phyloP scores from a whole-genome alignment of 441 rosid genomes.

The Erysimum pusillum region DNA sequence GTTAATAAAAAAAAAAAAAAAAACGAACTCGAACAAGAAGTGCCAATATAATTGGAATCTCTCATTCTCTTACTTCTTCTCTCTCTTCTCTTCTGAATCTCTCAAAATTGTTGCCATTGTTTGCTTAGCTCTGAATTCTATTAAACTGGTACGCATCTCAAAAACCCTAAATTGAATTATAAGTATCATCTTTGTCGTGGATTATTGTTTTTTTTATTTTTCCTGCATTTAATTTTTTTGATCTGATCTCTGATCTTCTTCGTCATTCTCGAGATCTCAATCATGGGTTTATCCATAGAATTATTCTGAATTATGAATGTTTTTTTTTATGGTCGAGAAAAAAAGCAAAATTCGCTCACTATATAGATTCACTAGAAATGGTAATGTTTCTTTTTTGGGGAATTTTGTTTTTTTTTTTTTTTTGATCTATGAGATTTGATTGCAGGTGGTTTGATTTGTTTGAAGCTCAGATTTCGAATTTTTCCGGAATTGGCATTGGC shows the following conservation, averaged over 20 bases:
- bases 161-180: conserved; percentile 52
- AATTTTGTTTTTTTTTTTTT: conserved; percentile 25
- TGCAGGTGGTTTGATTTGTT: conserved; percentile 41
- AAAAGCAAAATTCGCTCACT: conserved; percentile 16
- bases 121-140: conserved; percentile 30
- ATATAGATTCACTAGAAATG: conserved; percentile 18
- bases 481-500: conserved; percentile 42
- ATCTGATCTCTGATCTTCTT: conserved; percentile 42
- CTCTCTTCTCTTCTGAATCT: conserved; percentile 9
- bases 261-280: conserved; percentile 48
- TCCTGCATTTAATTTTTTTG: conserved; percentile 10
- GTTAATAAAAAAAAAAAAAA: neutral
- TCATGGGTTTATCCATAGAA: conserved; percentile 39
- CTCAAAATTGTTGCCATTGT: conserved; percentile 32
- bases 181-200: conserved; percentile 8
- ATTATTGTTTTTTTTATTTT: conserved; percentile 9
- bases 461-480: conserved; percentile 31
- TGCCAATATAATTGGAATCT: conserved; percentile 45
- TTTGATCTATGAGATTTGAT: conserved; percentile 47
- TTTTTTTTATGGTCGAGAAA: neutral
- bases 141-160: conserved; percentile 51
- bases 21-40: conserved; percentile 39
- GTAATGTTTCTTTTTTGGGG: conserved; percentile 31
- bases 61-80: conserved; percentile 10
- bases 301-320: conserved; percentile 28